phyloP scores from a whole-genome alignment of 1,284 basidiomycete species.

The Cystobasidium pallidum region DNA sequence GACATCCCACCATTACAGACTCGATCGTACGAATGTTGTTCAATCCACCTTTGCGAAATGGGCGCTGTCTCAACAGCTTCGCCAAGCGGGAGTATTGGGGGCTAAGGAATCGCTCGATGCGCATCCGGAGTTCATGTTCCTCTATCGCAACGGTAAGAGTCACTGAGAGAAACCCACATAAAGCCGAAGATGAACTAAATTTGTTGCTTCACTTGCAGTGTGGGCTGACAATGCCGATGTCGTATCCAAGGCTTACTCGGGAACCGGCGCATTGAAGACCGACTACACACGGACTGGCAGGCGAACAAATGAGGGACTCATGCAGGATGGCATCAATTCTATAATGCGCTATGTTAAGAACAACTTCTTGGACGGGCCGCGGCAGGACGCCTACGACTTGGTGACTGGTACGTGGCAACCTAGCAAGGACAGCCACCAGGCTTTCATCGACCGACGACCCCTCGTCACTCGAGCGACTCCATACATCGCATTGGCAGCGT shows the following conservation, averaged over 20 bases:
- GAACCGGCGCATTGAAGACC: constrained; percentile 93
- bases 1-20: constrained; percentile 62
- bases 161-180: no score
- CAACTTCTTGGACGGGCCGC: constrained; percentile 93
- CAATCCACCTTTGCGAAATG: constrained; percentile 85
- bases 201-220: constrained; percentile 63
- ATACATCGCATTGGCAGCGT: constrained; percentile 74
- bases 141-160: constrained; percentile 84
- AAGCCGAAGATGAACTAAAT: no score
- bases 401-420: constrained; percentile 89
- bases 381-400: constrained; percentile 94
- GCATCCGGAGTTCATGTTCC: constrained; percentile 73
- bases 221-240: constrained; percentile 97
- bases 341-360: constrained; percentile 89
- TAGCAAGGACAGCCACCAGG: constrained; percentile 60
- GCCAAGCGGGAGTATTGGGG: constrained; percentile 69
- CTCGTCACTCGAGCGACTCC: constrained; percentile 83
- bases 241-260: constrained; percentile 88
- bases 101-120: constrained; percentile 73
- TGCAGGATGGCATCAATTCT: constrained; percentile 89
- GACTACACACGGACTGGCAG: constrained; percentile 93
- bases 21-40: constrained; percentile 96
- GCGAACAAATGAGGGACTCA: constrained; percentile 73
- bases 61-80: constrained; percentile 79
- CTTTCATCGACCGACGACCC: constrained; percentile 77